Base-by-base conservation (phyloP, 106 monocot genomes). In the Dendrobium chrysotoxum region DNA sequence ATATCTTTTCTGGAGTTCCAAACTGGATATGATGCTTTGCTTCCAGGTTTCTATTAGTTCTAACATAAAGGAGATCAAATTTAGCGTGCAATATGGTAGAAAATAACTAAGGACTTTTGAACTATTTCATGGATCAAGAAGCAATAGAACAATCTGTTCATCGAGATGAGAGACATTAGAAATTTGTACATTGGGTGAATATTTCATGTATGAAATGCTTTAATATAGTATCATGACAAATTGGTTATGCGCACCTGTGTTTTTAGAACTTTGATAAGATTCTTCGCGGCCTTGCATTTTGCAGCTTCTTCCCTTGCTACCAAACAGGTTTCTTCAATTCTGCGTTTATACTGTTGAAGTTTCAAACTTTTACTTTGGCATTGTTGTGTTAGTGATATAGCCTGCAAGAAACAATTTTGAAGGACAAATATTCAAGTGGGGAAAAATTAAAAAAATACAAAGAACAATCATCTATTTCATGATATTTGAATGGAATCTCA, bases 241-340 rank as follows among this genome's bases (percentile, higher is more conserved):
- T 46, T 50, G 11, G 13, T 38, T 26, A 58, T 16, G 58, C 84
- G 16, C 79, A 96, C 95, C 95, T 96, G 88, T 72, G 86, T 80
- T 13, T 78, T 88, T 42, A 96, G 78, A 77, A 91, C 83, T 76
- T 88, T 91, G 50, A 96, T 93, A 38, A 93, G 78, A 80, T 90
- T 88, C 84, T 89, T 93, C 68, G 93, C 89, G 61, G 91, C 93
- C 84, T 93, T 96, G 86, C 88, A 96, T 25, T 91, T 96, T 53
- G 87, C 87, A 84, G 95, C 88, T 86, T 96, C 95, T 83, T 91
- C 83, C 40, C 84, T 93, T 78, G 93, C 89, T 64, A 91, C 18
- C 39, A 85, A 81, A 89, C 89, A 93, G 25, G 88, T 91, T 40
- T 96, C 95, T 50, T 96, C 85, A 66, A 93, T 84, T 90, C 84